Evolutionary conservation across 495 filamentous ascomycete genomes (phyloP).

Genomic region (Penicillium steckii): DNA sequence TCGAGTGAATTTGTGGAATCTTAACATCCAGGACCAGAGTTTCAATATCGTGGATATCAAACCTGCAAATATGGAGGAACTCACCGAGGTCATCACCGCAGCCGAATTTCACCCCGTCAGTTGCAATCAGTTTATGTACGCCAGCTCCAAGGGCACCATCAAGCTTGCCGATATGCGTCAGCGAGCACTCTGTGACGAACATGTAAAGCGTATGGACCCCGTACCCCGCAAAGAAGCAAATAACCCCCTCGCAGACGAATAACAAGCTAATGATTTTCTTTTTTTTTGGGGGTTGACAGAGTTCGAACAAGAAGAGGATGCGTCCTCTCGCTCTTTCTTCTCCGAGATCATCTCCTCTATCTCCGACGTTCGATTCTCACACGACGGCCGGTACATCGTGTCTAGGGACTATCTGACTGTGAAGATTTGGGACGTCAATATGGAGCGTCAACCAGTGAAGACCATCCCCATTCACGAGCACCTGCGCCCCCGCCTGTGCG

Average conservation of each 20-base stretch:
- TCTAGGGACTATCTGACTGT: constrained; percentile 97
- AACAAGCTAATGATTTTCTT: neutral
- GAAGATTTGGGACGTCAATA: constrained; percentile 99
- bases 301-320: constrained; percentile 99
- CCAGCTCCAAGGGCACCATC: constrained; percentile 97
- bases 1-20: constrained; percentile 96
- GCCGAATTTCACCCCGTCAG: constrained; percentile 96
- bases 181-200: constrained; percentile 92
- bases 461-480: constrained; percentile 99
- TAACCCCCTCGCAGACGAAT: neutral
- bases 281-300: constrained; percentile 52
- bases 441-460: constrained; percentile 95
- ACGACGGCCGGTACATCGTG: constrained; percentile 94
- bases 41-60: constrained; percentile 99
- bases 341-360: constrained; percentile 99
- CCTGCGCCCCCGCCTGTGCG: constrained; percentile 88
- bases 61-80: constrained; percentile 98
- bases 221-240: neutral
- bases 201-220: constrained; percentile 76
- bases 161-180: constrained; percentile 98
- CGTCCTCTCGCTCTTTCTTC: constrained; percentile 97
- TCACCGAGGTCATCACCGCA: constrained; percentile 97
- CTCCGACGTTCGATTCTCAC: constrained; percentile 95
- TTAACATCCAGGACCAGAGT: constrained; percentile 99
- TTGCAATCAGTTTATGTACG: constrained; percentile 99